A percentile compares a stretch with the other conserved stretches of the same genome.
These are phyloP conservation scores for Rhodosporidiobolus sp. DNA, from an alignment of 768 basidiomycete genomes.

Conservation along the genomic window DNA sequence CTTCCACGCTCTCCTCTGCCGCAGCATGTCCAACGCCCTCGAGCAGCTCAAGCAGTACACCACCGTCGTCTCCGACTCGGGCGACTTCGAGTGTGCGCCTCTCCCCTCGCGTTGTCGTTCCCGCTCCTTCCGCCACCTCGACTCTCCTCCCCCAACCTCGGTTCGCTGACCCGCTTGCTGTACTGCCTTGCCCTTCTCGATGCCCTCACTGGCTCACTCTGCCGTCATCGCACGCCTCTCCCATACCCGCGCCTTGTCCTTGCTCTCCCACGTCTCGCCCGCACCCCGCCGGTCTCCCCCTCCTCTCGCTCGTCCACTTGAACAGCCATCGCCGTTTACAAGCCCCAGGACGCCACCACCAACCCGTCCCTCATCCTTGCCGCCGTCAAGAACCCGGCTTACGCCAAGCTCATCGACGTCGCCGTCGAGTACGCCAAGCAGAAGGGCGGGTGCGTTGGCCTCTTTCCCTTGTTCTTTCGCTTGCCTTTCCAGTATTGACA, in stretches of 20 bases:
- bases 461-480: neutral
- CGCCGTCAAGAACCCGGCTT: constrained; percentile 84
- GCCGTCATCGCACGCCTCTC: neutral
- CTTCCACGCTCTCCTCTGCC: neutral
- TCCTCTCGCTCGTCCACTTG: neutral
- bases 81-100: constrained; percentile 77
- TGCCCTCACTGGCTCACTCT: neutral
- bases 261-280: neutral
- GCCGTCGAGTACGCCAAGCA: constrained; percentile 72
- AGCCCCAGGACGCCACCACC: constrained; percentile 98
- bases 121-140: neutral
- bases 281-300: neutral
- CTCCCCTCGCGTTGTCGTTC: neutral
- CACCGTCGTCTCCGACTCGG: constrained; percentile 88
- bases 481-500: neutral
- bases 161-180: constrained; percentile 31
- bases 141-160: constrained; percentile 9
- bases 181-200: neutral
- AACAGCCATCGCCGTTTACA: constrained; percentile 91
- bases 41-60: constrained; percentile 77
- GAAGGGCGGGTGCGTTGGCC: constrained; percentile 62
- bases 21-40: constrained; percentile 50
- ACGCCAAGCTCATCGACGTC: constrained; percentile 71
- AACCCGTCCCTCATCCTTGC: constrained; percentile 83
- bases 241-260: neutral